Base-by-base conservation (phyloP, 352 stramenopile genomes). In the Globisporangium recalcitrans region DNA sequence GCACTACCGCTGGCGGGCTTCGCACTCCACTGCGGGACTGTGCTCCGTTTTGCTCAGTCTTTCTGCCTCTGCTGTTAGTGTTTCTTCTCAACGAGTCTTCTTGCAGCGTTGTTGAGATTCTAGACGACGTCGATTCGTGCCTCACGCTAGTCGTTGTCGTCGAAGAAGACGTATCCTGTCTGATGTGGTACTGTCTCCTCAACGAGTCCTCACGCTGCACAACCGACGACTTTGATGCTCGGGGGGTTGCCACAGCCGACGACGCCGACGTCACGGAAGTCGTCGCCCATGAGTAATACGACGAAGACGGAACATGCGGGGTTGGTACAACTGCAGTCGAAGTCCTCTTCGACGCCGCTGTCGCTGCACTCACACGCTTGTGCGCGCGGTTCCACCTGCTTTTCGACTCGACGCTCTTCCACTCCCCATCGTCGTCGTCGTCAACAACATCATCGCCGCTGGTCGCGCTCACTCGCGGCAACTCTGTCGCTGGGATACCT, bases 1-100 rank as follows among this genome's bases (percentile, higher is more conserved):
- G 38, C 38, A 16, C 38, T 44, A n/a, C 44, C 8, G 74, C 70
- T 26, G 75, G 76, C 11, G 74, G 24, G 38, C 58, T 52, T 16
- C 56, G 62, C 54, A 58, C 38, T 44, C 32, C 51, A 24, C 16
- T 44, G 51, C 47, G 60, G 36, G 26, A 21, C 4, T 47, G 42
- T 1, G n/a, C 24, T 3, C 32, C 44, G 21, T 42, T 32, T 26
- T 53, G 42, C 5, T 62, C 57, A 4, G 29, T 2, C 29, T 32
- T 62, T 55, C 42, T 53, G 11, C 57, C 57, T 55, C 57, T 47
- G 21, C 42, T 14, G 7, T 22, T 52, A 27, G 51, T 36, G 10
- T 42, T 44, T 21, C 24, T 52, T 26, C 52, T 26, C 24, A 13
- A 11, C 24, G n/a, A 26, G 22, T 60, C 38, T 29, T 65, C 60